These are phyloP conservation scores for Astragalus glycyphyllos DNA, from an alignment of 306 rosid species.

Conservation along the genomic window DNA sequence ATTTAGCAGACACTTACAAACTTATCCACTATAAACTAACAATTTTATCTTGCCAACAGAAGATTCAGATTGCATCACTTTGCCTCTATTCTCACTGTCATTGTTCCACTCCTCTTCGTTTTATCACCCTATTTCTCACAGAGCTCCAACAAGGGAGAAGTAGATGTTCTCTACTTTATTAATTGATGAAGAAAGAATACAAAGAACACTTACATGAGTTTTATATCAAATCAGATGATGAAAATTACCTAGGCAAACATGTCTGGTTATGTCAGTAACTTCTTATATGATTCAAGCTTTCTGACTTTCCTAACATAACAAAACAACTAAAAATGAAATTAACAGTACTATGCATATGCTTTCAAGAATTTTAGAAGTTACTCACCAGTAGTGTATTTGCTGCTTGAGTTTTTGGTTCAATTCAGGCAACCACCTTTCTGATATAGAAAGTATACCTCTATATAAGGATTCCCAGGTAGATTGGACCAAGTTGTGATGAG, in stretches of 20 bases:
- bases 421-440: neutral
- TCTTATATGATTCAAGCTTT: neutral
- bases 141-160: no score
- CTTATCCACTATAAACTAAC: no score
- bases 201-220: neutral
- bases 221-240: no score
- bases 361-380: neutral
- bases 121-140: no score
- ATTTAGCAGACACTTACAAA: no score
- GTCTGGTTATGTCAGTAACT: neutral
- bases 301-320: constrained; percentile 2
- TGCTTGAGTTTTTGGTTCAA: neutral
- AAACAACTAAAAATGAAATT: constrained; percentile 1
- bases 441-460: no score
- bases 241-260: neutral
- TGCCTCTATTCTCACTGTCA: no score
- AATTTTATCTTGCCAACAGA: no score
- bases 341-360: neutral
- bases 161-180: no score
- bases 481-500: constrained; percentile 50
- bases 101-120: no score
- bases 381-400: neutral
- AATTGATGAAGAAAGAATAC: no score
- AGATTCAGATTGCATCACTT: no score
- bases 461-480: constrained; percentile 20